These are phyloP conservation scores for Strigomonas oncopelti DNA, from an alignment of 208 protist genomes.

Conservation along the genomic window DNA sequence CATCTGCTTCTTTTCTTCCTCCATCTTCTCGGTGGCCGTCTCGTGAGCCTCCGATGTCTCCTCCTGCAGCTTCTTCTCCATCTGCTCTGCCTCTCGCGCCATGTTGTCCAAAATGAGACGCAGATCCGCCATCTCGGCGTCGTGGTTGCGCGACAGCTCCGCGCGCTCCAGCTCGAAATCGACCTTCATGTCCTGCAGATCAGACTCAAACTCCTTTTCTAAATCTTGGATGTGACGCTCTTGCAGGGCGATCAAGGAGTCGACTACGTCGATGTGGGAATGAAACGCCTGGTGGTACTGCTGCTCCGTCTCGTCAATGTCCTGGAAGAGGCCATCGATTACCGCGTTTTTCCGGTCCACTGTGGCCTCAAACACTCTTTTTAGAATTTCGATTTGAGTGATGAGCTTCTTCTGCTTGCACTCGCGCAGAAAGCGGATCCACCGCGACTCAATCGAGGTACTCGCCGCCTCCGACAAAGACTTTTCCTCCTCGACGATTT, in stretches of 20 bases:
- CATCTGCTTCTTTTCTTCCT: slow-evolving; percentile 89
- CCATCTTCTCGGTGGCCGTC: slow-evolving; percentile 90
- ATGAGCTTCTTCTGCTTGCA: slow-evolving; percentile 92
- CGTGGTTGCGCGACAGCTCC: slow-evolving; percentile 80
- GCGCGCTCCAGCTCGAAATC: slow-evolving; percentile 91
- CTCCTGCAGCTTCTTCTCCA: slow-evolving; percentile 88
- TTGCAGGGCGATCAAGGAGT: slow-evolving; percentile 89
- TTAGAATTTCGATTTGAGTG: slow-evolving; percentile 85
- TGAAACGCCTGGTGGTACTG: slow-evolving; percentile 90
- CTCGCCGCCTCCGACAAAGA: slow-evolving; percentile 38
- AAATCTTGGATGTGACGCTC: slow-evolving; percentile 70
- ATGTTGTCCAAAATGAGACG: slow-evolving; percentile 90
- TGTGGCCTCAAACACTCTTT: slow-evolving; percentile 85
- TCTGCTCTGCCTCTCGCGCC: slow-evolving; percentile 75
- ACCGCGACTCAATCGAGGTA: slow-evolving; percentile 75
- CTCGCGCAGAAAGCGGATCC: slow-evolving; percentile 88
- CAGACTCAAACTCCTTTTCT: slow-evolving; percentile 87
- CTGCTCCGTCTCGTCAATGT: slow-evolving; percentile 91
- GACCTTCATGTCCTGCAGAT: slow-evolving; percentile 83
- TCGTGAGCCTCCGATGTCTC: slow-evolving; percentile 82
- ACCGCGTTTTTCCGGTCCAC: slow-evolving; percentile 93
- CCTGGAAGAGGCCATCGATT: slow-evolving; percentile 82
- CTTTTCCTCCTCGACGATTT: slow-evolving; percentile 84
- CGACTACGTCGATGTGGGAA: slow-evolving; percentile 88
- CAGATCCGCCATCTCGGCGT: slow-evolving; percentile 75